phyloP scores from a whole-genome alignment of 2,329 filamentous ascomycete species.

The Clarireedia monteithiana region DNA sequence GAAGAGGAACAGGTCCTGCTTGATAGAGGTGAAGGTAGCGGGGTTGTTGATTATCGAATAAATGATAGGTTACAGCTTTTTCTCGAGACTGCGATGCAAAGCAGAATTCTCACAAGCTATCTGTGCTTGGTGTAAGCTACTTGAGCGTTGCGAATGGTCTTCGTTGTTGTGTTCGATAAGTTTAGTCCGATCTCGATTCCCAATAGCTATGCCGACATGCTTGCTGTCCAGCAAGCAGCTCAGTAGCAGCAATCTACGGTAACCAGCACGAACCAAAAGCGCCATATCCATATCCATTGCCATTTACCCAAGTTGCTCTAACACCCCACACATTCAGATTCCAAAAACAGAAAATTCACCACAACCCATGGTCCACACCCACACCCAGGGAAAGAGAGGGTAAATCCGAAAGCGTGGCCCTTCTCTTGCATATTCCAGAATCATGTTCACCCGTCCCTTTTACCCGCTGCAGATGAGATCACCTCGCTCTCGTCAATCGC shows the following conservation, averaged over 20 bases:
- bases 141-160: not conserved
- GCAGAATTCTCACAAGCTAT: not conserved
- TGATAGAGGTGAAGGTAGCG: not conserved
- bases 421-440: constrained; percentile 11
- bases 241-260: not conserved
- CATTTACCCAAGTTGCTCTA: too few relatives aligned
- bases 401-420: not conserved
- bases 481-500: not conserved
- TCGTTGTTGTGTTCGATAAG: not conserved
- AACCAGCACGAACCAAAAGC: not conserved
- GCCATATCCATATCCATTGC: not conserved
- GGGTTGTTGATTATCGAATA: constrained; percentile 4
- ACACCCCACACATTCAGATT: not conserved
- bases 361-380: constrained; percentile 7
- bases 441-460: not conserved
- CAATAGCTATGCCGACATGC: not conserved
- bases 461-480: constrained; percentile 7
- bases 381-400: not conserved
- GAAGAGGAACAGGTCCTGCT: not conserved
- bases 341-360: not conserved
- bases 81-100: not conserved
- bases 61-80: not conserved
- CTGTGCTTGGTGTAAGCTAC: too few relatives aligned
- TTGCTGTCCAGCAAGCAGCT: not conserved
- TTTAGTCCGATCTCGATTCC: not conserved